Conservation (phyloP, 768 basidiomycete species). For the Daedaleopsis sinensis region DNA sequence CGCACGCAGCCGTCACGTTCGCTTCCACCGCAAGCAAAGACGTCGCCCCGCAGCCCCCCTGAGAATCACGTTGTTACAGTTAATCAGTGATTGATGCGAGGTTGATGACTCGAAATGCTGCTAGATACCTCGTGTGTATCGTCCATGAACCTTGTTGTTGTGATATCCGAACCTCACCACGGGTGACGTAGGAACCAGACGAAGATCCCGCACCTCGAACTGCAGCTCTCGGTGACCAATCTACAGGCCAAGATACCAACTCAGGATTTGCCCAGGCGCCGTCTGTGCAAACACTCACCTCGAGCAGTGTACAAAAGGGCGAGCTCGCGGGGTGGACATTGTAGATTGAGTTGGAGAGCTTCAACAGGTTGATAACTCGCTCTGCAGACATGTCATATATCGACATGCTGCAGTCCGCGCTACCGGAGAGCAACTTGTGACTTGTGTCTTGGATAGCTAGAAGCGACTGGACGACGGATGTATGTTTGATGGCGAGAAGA, state of each 20-base stretch:
- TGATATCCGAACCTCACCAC: conserved; percentile 50
- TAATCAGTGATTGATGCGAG: conserved; percentile 2
- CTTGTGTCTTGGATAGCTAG: conserved; percentile 47
- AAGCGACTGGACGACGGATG: conserved; percentile 45
- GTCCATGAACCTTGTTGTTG: conserved; percentile 40
- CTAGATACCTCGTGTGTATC: conserved; percentile 47
- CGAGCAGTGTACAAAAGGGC: conserved; percentile 45
- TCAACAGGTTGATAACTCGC: conserved; percentile 43
- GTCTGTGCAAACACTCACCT: conserved; percentile 35
- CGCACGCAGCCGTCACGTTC: conserved; percentile 44
- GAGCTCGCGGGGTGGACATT: conserved; percentile 43
- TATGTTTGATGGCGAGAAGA: conserved; percentile 45
- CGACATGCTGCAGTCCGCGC: conserved; percentile 50
- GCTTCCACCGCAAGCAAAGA: conserved; percentile 45
- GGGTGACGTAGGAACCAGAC: conserved; percentile 38
- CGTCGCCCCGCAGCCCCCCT: conserved; percentile 26
- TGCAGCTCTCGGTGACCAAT: conserved; percentile 54
- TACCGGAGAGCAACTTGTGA: conserved; percentile 48
- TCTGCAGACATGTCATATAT: conserved; percentile 51
- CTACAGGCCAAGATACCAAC: conserved; percentile 27
- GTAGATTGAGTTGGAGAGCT: conserved; percentile 45
- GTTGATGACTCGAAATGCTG: not conserved
- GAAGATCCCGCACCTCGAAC: conserved; percentile 54
- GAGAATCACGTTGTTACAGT: not conserved
- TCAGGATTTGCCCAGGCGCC: not conserved